Conservation (phyloP, 2,329 filamentous ascomycete species). For the Sporothrix pallida region DNA sequence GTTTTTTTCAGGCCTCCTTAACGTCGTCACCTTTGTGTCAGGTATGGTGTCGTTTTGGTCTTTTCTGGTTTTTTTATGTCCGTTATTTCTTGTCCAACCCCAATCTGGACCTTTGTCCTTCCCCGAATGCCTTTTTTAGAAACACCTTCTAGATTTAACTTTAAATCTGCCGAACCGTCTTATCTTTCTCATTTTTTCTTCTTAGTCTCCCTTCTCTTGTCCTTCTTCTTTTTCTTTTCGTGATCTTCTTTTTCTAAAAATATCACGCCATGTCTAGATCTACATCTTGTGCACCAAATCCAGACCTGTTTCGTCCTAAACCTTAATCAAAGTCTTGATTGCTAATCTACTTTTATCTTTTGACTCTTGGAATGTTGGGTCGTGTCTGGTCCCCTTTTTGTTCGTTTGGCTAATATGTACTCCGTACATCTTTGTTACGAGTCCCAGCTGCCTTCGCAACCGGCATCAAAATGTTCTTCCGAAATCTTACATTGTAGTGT, state of each 20-base stretch:
- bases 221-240: not conserved
- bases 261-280: not conserved
- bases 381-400: no score
- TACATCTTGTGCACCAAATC: not conserved
- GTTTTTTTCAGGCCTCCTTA: not conserved
- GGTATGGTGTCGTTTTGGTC: no score
- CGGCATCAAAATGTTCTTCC: slow-evolving; percentile 13
- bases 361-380: no score
- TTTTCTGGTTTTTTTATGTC: not conserved
- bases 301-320: not conserved
- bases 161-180: no score
- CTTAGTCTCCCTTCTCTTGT: not conserved
- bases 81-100: no score
- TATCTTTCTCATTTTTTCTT: not conserved
- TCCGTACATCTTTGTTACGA: not conserved
- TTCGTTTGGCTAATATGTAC: no score
- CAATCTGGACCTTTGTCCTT: no score
- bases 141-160: no score
- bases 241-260: not conserved
- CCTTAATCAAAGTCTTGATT: not conserved
- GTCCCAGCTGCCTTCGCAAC: not conserved
- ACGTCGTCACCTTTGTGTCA: no score
- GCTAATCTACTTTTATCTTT: not conserved
- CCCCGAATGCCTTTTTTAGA: no score
- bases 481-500: not conserved